Percentiles rank a stretch among this genome's conserved stretches.
Conservation (phyloP, 2,329 filamentous ascomycete species). For the Talaromyces islandicus region DNA sequence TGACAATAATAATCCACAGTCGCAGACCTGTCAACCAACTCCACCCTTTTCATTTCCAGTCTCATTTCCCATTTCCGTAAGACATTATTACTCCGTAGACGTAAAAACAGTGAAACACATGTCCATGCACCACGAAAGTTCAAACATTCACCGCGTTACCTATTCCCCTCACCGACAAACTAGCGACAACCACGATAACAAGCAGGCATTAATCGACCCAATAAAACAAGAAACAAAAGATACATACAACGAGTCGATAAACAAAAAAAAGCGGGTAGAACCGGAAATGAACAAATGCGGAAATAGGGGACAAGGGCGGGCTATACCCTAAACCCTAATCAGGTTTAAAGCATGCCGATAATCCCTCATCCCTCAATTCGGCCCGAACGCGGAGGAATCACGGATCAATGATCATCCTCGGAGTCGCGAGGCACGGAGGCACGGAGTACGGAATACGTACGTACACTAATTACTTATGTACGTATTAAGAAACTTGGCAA, state of each 20-base stretch:
- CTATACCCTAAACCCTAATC: not conserved
- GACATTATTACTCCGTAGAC: too few species aligned
- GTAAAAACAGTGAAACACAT: too few species aligned
- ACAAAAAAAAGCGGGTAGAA: not conserved
- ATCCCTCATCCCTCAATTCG: not conserved
- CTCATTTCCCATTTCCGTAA: not conserved
- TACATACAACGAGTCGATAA: not conserved
- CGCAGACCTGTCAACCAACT: not conserved
- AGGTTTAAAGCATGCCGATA: not conserved
- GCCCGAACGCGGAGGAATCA: not conserved
- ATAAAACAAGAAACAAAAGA: not conserved
- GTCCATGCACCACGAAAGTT: not conserved
- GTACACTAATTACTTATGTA: too few species aligned
- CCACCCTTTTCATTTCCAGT: not conserved
- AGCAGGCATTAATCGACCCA: not conserved
- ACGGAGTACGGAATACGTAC: too few species aligned
- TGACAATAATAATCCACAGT: not conserved
- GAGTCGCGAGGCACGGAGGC: too few species aligned
- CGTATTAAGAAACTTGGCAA: too few species aligned
- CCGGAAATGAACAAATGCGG: not conserved
- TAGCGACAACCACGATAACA: not conserved
- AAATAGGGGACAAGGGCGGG: too few species aligned
- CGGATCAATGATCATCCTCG: not conserved
- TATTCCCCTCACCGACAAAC: not conserved
- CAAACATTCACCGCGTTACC: not conserved